A percentile compares a stretch with the other conserved stretches of the same genome.
phyloP scores from a whole-genome alignment of 208 protist genomes.

The Trypanosoma scelopori region DNA sequence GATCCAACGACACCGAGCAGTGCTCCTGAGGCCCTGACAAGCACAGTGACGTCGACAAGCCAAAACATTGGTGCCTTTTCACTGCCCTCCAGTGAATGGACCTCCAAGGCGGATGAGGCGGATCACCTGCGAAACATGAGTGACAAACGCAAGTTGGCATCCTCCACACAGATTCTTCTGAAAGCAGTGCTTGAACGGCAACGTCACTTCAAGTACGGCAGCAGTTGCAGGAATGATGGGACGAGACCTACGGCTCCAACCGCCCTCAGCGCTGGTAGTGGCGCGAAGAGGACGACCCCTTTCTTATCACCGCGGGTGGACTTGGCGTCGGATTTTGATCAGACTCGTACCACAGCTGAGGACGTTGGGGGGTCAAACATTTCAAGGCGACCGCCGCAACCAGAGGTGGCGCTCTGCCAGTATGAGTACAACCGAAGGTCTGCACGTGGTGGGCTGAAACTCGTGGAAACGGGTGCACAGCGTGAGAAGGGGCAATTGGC shows the following conservation, averaged over 20 bases:
- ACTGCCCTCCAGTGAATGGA: neutral
- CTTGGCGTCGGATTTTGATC: too few relatives aligned
- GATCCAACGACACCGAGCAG: neutral
- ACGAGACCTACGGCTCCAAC: too few relatives aligned
- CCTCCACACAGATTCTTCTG: neutral
- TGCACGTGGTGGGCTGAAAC: neutral
- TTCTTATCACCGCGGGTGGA: too few relatives aligned
- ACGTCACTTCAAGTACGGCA: neutral
- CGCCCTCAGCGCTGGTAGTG: too few relatives aligned
- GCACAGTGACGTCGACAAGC: constrained; percentile 2
- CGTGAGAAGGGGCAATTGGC: too few relatives aligned
- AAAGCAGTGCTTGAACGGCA: constrained; percentile 1
- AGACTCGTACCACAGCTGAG: too few relatives aligned
- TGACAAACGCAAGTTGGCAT: too few relatives aligned
- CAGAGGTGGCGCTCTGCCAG: neutral
- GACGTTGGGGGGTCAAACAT: too few relatives aligned
- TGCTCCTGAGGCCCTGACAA: neutral
- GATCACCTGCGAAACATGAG: neutral
- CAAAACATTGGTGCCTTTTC: neutral
- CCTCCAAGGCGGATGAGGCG: neutral
- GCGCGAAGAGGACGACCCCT: too few relatives aligned
- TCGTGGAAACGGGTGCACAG: neutral
- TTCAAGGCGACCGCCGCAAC: neutral
- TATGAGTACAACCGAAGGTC: neutral
- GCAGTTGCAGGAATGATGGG: too few relatives aligned